phyloP scores from a whole-genome alignment of 441 rosid species.

The Bocquillonia castaneifolia region DNA sequence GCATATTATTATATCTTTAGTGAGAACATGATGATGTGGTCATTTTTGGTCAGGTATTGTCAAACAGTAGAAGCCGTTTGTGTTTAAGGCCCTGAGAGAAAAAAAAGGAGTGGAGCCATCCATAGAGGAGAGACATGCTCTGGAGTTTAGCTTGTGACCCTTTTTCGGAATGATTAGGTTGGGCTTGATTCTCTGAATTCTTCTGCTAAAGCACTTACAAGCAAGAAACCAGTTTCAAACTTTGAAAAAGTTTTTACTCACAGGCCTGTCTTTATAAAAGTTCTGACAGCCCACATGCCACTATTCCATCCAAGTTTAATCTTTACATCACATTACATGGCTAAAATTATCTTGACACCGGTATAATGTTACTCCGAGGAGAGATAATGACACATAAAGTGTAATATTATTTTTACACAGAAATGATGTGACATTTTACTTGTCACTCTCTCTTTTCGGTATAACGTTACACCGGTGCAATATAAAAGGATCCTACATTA shows the following conservation, averaged over 20 bases:
- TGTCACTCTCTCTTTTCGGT: too few relatives aligned
- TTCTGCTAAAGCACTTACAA: background rate
- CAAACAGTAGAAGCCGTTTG: background rate
- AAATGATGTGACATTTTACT: too few relatives aligned
- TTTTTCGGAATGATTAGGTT: background rate
- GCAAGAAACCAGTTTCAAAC: background rate
- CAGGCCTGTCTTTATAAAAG: conserved; percentile 1
- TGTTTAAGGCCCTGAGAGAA: background rate
- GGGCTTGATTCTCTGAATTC: background rate
- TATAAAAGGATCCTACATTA: too few relatives aligned
- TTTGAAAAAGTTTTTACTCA: background rate
- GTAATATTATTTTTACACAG: too few relatives aligned
- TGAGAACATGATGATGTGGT: background rate
- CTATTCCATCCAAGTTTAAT: too few relatives aligned
- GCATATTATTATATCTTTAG: background rate
- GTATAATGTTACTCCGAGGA: too few relatives aligned
- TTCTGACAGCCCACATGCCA: conserved; percentile 14
- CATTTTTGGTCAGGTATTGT: conserved; percentile 4
- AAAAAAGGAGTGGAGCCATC: background rate
- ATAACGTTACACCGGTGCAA: too few relatives aligned
- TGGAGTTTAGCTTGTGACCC: conserved; percentile 1
- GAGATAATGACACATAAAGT: too few relatives aligned
- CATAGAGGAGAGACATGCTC: background rate
- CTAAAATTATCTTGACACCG: too few relatives aligned
- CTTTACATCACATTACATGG: too few relatives aligned